A percentile compares a stretch with the other conserved stretches of the same genome.
These are phyloP conservation scores for Leishmania gerbilli DNA, from an alignment of 208 protist genomes.

Conservation along the genomic window DNA sequence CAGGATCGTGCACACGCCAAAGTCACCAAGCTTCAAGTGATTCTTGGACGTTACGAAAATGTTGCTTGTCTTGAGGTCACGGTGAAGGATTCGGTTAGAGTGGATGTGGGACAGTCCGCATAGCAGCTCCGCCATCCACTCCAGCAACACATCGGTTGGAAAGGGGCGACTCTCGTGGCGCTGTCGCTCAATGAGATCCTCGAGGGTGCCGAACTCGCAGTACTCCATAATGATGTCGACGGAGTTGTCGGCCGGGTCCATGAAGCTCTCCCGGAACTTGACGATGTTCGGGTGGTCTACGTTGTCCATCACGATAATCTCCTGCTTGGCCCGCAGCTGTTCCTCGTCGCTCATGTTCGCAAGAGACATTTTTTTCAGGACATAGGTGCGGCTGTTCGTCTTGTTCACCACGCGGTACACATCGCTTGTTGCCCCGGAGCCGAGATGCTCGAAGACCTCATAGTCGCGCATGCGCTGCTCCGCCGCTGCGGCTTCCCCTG, in stretches of 20 bases:
- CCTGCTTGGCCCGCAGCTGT: slow-evolving; percentile 66
- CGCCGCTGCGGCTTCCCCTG: slow-evolving; percentile 14
- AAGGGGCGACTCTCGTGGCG: slow-evolving; percentile 64
- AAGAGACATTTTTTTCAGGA: slow-evolving; percentile 87
- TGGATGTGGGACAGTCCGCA: slow-evolving; percentile 89
- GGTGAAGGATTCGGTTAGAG: slow-evolving; percentile 84
- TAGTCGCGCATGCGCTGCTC: slow-evolving; percentile 57
- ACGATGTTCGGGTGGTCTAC: slow-evolving; percentile 92
- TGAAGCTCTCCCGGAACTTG: slow-evolving; percentile 87
- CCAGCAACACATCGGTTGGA: slow-evolving; percentile 69
- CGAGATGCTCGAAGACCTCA: slow-evolving; percentile 66
- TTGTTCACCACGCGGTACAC: slow-evolving; percentile 72
- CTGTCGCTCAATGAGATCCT: slow-evolving; percentile 88
- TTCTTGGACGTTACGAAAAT: slow-evolving; percentile 92
- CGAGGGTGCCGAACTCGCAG: slow-evolving; percentile 82
- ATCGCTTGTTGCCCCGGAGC: slow-evolving; percentile 67
- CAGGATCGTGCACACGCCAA: slow-evolving; percentile 86
- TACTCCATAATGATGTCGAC: slow-evolving; percentile 93
- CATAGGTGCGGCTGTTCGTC: slow-evolving; percentile 56
- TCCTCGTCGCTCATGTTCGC: slow-evolving; percentile 75
- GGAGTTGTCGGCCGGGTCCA: slow-evolving; percentile 41
- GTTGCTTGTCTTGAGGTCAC: slow-evolving; percentile 94
- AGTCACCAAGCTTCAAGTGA: slow-evolving; percentile 93
- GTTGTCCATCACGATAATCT: slow-evolving; percentile 90
- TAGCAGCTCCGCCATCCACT: slow-evolving; percentile 91